Conservation (phyloP, 345 rosid species). For the Rubroshorea leprosula region DNA sequence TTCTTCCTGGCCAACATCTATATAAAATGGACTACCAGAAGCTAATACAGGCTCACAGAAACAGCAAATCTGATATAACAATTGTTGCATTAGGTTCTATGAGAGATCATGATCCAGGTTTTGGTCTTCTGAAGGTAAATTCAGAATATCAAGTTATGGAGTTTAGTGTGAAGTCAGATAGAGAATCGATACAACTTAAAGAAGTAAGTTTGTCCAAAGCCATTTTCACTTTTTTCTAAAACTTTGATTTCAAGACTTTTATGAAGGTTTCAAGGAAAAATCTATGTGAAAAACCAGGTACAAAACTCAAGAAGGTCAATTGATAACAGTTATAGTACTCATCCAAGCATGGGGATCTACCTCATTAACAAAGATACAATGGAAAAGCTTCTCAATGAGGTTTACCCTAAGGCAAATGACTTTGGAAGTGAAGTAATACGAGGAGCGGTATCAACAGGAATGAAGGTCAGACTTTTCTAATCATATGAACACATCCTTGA, state of each 20-base stretch:
- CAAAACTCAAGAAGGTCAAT: slow-evolving; percentile 19
- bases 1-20: slow-evolving; percentile 84
- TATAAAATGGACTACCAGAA: slow-evolving; percentile 78
- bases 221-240: background rate
- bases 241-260: background rate
- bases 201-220: slow-evolving; percentile 33
- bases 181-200: slow-evolving; percentile 14
- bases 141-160: slow-evolving; percentile 37
- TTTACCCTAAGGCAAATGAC: slow-evolving; percentile 49
- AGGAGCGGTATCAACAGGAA: slow-evolving; percentile 58
- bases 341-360: slow-evolving; percentile 68
- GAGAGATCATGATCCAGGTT: slow-evolving; percentile 41
- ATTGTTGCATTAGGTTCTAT: slow-evolving; percentile 39
- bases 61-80: slow-evolving; percentile 51
- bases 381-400: slow-evolving; percentile 49
- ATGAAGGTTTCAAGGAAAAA: background rate
- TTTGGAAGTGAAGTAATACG: slow-evolving; percentile 55
- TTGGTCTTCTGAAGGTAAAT: slow-evolving; percentile 49
- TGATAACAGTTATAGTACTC: slow-evolving; percentile 4
- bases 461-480: slow-evolving; percentile 46
- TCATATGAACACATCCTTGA: too few species aligned
- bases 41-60: slow-evolving; percentile 51
- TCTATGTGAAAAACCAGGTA: slow-evolving; percentile 31
- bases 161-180: slow-evolving; percentile 28
- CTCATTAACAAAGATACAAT: slow-evolving; percentile 48